Percentiles rank a stretch among this genome's conserved stretches.
phyloP scores from a whole-genome alignment of 73 alveolate species.

The Uronychia binucleata region DNA sequence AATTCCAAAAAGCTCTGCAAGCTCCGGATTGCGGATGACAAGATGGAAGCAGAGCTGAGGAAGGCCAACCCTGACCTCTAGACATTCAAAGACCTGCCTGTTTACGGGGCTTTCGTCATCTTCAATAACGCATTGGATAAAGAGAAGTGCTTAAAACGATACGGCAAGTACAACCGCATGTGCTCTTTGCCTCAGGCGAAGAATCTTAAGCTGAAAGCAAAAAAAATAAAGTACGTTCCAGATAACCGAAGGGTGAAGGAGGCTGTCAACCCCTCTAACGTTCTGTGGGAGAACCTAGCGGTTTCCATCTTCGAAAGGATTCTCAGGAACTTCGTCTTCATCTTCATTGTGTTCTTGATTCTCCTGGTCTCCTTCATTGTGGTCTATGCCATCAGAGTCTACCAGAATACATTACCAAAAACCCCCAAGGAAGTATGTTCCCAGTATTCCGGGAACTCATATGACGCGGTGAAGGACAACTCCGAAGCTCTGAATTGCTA shows the following conservation, averaged over 20 bases:
- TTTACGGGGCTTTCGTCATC: background rate
- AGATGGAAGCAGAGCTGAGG: background rate
- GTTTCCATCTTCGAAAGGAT: background rate
- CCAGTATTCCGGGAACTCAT: background rate
- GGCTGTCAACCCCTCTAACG: conserved; percentile 15
- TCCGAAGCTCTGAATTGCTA: conserved; percentile 21
- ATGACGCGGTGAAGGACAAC: background rate
- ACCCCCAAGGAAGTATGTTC: background rate
- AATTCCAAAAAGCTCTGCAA: background rate
- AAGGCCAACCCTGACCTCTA: background rate
- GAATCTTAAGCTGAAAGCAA: background rate
- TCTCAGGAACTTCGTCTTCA: conserved; percentile 6
- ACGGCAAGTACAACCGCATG: background rate
- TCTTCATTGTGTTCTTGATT: background rate
- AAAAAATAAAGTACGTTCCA: background rate
- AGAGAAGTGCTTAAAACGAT: conserved; percentile 33
- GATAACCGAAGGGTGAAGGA: background rate
- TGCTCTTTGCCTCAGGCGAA: background rate
- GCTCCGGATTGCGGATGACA: background rate
- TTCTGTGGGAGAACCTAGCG: conserved; percentile 35
- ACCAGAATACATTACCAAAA: conserved; percentile 18
- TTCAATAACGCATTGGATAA: background rate
- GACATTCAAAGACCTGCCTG: background rate
- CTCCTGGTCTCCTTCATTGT: background rate
- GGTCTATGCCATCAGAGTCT: conserved; percentile 8